Base-by-base conservation (phyloP, 1,284 basidiomycete species). In the Exobasidium cylindrosporum region DNA sequence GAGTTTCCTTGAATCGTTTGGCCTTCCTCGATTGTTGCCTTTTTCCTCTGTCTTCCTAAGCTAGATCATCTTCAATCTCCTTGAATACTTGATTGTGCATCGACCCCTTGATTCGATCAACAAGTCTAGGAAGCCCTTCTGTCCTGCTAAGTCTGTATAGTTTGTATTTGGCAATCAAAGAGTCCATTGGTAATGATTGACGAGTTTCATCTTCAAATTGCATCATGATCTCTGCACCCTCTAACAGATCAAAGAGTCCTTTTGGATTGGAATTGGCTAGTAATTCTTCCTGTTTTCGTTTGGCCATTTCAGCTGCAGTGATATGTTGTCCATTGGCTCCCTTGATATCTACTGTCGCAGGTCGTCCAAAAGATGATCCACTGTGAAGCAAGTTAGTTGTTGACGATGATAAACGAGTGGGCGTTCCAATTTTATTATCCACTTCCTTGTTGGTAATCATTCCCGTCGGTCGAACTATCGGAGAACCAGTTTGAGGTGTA, bases 161-260 rank as follows among this genome's bases (percentile, higher is more conserved):
- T 14, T 55, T 55, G 30, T 55, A 29, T 29, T 35, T 55, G 29
- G n/a, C n/a, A 23, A 55, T 2, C n/a, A 55, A 35, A 30, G 53
- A 14, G 32, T 55, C 53, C 4, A n/a, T 35, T 4, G n/a, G 53
- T 24, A 55, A 44, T 29, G 13, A 2, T 23, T 35, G 43, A 26
- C 53, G 54, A 26, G 65, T 35, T 4, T 56, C 56, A 28, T 64
- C 54, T 29, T 72, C 69, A 26, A 72, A 72, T 10, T 67, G 64
- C 40, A 57, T 4, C 67, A 69, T 72, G 47, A 72, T 69, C 40
- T 72, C 69, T 14, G 69, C 67, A 23, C 69, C 67, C 1, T 64
- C 69, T 17, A 72, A 43, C 24, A 72, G 43, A 57, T 72, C 67
- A 32, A 69, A 72, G 43, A 55, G 30, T 4, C 31, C 53, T 44